Evolutionary conservation across 2,329 filamentous ascomycete species (phyloP).

Genomic region (Penicillium nordicum): DNA sequence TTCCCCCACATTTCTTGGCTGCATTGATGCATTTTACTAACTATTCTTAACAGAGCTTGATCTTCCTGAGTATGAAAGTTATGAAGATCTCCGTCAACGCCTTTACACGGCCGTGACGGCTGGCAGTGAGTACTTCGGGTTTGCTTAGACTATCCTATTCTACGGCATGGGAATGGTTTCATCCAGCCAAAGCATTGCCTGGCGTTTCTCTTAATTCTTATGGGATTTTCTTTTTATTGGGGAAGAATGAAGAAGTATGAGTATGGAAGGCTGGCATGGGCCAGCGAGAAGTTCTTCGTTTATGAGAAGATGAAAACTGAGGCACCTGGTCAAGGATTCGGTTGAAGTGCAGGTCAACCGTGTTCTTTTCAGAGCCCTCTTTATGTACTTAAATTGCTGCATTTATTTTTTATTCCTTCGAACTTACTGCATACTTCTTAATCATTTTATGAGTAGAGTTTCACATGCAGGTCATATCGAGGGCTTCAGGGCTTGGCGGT

Average conservation of each 20-base stretch:
- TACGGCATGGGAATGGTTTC: slow-evolving; percentile 16
- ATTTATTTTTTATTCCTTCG: slow-evolving; percentile 8
- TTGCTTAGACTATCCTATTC: slow-evolving; percentile 61
- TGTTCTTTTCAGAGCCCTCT: slow-evolving; percentile 7
- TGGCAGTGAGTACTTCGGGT: slow-evolving; percentile 95
- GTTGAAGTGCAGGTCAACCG: slow-evolving; percentile 45
- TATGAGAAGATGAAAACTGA: slow-evolving; percentile 17
- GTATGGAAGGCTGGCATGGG: slow-evolving; percentile 7
- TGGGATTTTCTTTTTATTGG: slow-evolving; percentile 20
- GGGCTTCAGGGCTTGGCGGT: not conserved
- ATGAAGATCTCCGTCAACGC: slow-evolving; percentile 82
- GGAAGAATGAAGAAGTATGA: slow-evolving; percentile 5
- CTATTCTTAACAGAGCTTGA: slow-evolving; percentile 70
- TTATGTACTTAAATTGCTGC: slow-evolving; percentile 24
- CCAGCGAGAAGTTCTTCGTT: slow-evolving; percentile 4
- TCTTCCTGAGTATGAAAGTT: slow-evolving; percentile 95
- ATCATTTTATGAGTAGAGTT: not conserved
- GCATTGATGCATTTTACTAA: slow-evolving; percentile 33
- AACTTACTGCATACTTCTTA: not conserved
- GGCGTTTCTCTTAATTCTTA: slow-evolving; percentile 32
- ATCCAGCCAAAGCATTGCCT: slow-evolving; percentile 34
- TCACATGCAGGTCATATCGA: not conserved
- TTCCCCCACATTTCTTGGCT: not conserved
- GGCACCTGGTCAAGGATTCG: slow-evolving; percentile 6
- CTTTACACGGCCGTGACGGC: slow-evolving; percentile 96